Evolutionary conservation across 345 rosid species (phyloP).

Genomic region (Nasturtium officinale): DNA sequence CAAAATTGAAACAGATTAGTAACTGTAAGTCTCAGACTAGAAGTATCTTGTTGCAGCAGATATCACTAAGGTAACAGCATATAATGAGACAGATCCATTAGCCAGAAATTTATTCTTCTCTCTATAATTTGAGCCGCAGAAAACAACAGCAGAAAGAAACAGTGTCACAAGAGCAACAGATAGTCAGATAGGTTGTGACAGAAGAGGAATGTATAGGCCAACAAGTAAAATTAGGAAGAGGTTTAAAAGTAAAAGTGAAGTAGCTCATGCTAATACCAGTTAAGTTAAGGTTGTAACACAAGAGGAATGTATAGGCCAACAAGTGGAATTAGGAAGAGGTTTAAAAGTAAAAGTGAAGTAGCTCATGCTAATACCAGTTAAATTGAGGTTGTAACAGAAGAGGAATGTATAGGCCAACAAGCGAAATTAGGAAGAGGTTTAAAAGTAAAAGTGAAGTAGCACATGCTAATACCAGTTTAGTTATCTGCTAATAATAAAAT

Average conservation of each 20-base stretch:
- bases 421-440: constrained; percentile 7
- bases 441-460: constrained; percentile 5
- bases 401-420: constrained; percentile 1
- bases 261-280: not conserved
- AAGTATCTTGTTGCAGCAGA: constrained; percentile 27
- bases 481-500: not conserved
- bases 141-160: constrained; percentile 1
- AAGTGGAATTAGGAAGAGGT: constrained; percentile 6
- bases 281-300: not conserved
- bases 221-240: not conserved
- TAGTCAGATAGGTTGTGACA: not conserved
- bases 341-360: constrained; percentile 8
- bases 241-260: constrained; percentile 11
- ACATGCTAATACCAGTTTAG: not conserved
- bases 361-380: not conserved
- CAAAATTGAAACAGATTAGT: constrained; percentile 17
- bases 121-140: not conserved
- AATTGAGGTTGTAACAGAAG: not conserved
- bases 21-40: constrained; percentile 9
- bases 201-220: constrained; percentile 6
- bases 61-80: not conserved
- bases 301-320: constrained; percentile 1
- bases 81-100: not conserved
- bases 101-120: constrained; percentile 15
- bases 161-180: not conserved